These are phyloP conservation scores for Actinomortierella ambigua DNA, from an alignment of 371 early-diverging fungal genomes.

Conservation along the genomic window DNA sequence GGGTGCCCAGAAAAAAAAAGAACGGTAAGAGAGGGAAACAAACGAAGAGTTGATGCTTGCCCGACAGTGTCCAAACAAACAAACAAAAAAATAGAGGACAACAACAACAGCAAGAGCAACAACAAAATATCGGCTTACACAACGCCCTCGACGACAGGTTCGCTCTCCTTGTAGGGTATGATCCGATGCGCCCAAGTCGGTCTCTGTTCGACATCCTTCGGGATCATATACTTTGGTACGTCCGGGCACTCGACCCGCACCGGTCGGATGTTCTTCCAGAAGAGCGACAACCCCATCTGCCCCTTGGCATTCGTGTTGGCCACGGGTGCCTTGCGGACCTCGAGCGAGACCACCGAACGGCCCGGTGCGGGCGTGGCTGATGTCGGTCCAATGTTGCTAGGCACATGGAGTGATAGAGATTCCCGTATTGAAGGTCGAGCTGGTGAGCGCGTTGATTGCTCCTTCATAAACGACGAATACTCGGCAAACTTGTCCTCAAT, in stretches of 20 bases:
- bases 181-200: conserved; percentile 45
- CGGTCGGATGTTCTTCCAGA: conserved; percentile 45
- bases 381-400: conserved; percentile 15
- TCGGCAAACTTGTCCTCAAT: conserved; percentile 45
- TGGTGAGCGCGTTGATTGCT: not conserved
- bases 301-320: conserved; percentile 19
- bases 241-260: conserved; percentile 43
- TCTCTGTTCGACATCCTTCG: conserved; percentile 39
- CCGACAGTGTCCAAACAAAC: not conserved
- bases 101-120: not conserved
- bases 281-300: conserved; percentile 38
- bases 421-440: conserved; percentile 9
- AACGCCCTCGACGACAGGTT: conserved; percentile 22
- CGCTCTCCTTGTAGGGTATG: conserved; percentile 11
- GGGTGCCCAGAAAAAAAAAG: too few relatives aligned
- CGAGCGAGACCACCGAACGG: conserved; percentile 31
- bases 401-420: conserved; percentile 36
- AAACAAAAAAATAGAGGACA: not conserved
- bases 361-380: conserved; percentile 13
- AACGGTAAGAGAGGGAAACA: not conserved
- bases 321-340: conserved; percentile 35
- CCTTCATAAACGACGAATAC: conserved; percentile 46
- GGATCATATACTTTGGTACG: conserved; percentile 29
- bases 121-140: conserved; percentile 9
- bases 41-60: not conserved